phyloP scores from a whole-genome alignment of 2,329 filamentous ascomycete species.

The Ceratocystis ficicola region DNA sequence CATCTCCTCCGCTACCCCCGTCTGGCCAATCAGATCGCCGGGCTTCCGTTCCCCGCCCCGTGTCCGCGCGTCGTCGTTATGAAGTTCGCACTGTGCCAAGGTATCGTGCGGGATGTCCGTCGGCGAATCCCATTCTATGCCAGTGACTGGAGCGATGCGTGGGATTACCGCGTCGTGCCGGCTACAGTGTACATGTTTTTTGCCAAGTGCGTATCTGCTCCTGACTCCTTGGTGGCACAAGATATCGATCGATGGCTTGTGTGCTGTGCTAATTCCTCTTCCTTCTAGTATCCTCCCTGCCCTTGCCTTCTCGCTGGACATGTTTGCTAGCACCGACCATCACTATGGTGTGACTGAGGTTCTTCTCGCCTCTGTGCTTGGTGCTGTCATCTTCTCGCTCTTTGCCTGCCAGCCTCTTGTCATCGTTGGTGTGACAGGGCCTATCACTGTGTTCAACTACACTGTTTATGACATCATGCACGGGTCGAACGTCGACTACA shows the following conservation, averaged over 20 bases:
- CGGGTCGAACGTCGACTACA: slow-evolving; percentile 65
- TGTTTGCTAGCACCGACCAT: slow-evolving; percentile 78
- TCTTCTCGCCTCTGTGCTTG: slow-evolving; percentile 71
- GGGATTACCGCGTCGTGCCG: slow-evolving; percentile 80
- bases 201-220: slow-evolving; percentile 52
- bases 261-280: not conserved
- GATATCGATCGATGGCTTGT: not conserved
- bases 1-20: not conserved
- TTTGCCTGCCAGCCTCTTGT: slow-evolving; percentile 74
- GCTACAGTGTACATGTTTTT: slow-evolving; percentile 92
- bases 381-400: slow-evolving; percentile 66
- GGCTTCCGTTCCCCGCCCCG: not conserved
- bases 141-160: slow-evolving; percentile 77
- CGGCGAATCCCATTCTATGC: slow-evolving; percentile 63
- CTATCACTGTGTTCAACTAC: slow-evolving; percentile 89
- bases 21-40: not conserved
- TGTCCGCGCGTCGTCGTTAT: not conserved
- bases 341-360: slow-evolving; percentile 88
- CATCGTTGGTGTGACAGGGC: slow-evolving; percentile 83
- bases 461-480: slow-evolving; percentile 83
- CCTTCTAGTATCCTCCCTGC: slow-evolving; percentile 63
- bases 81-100: slow-evolving; percentile 45
- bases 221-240: not conserved
- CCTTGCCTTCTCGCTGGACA: slow-evolving; percentile 79
- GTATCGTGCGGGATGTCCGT: slow-evolving; percentile 67